Evolutionary conservation across 768 basidiomycete species (phyloP), one percentile per base, ranked within the genome.

Genomic region (Ephemerocybe angulata): DNA sequence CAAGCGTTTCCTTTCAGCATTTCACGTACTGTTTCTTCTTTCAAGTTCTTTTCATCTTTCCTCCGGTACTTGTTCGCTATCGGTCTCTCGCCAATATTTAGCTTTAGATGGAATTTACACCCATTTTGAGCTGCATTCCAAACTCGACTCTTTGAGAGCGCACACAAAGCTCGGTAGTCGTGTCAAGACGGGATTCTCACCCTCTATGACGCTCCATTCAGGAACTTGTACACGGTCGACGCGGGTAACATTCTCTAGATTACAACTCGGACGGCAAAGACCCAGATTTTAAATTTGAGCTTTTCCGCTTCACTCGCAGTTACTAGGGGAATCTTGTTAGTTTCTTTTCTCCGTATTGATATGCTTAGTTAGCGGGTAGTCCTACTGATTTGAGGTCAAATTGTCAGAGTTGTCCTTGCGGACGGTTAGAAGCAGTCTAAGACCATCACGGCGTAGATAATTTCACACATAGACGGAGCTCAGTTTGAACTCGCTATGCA

Each of bases 271-370:
- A 80, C 76, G 61, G 70, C 74, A 70, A 71, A 71, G 76, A 73
- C 77, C 78, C 85, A 85, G 85, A 85, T 86, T 86, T 78, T 75
- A 85, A 86, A 85, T 85, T 86, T 86, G 85, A 86, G 85, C 83
- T 85, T 73, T 81, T 87, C 84, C 82, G 74, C 82, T 87, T 86
- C 86, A 85, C 86, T 87, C 82, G 83, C 85, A 83, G 86, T 84
- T 87, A 87, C 86, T 86, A 84, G 79, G 84, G 86, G 83, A 87
- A 87, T 86, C 86, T 86, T 81, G 86, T 87, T 87, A 86, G 84
- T 88, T 88, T 87, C 86, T 88, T 88, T 87, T 87, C 86, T 85
- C 86, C 86, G 87, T 86, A 86, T 85, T 87, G 83, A 87, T 87
- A 86, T 86, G 85, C 86, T 87, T 86, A 87, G 86, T 82, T 87